phyloP scores from a whole-genome alignment of 805 yeast species.

The Metschnikowia arizonensis region DNA sequence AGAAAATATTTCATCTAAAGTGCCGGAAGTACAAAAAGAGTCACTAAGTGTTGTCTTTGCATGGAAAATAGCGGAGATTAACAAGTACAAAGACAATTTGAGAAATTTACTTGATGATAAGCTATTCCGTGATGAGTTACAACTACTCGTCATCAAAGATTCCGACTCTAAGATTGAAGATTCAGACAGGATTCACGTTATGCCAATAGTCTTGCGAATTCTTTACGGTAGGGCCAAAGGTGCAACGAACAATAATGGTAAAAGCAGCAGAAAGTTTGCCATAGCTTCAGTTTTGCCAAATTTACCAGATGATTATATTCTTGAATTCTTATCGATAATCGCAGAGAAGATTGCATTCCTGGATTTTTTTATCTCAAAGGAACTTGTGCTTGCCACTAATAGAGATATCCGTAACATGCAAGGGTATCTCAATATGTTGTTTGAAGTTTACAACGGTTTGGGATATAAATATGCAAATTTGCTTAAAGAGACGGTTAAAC shows the following conservation, averaged over 20 bases:
- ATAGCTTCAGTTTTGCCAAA: slow-evolving; percentile 61
- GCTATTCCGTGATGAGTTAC: slow-evolving; percentile 78
- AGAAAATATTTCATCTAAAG: slow-evolving; percentile 56
- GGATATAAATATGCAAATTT: slow-evolving; percentile 53
- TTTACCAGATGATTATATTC: slow-evolving; percentile 48
- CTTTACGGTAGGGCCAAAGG: slow-evolving; percentile 83
- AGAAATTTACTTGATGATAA: slow-evolving; percentile 76
- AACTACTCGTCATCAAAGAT: slow-evolving; percentile 50
- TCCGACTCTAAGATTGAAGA: slow-evolving; percentile 55
- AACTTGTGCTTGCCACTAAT: slow-evolving; percentile 7
- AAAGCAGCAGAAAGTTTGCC: slow-evolving; percentile 68
- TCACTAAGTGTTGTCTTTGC: slow-evolving; percentile 70
- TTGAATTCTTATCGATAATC: slow-evolving; percentile 59
- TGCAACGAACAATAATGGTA: slow-evolving; percentile 62
- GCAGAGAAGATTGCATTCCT: slow-evolving; percentile 44
- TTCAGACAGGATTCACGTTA: slow-evolving; percentile 53
- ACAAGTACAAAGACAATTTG: slow-evolving; percentile 69
- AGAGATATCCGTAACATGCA: slow-evolving; percentile 44
- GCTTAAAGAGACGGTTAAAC: slow-evolving; percentile 49
- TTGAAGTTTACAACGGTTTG: slow-evolving; percentile 52
- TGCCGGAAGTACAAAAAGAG: slow-evolving; percentile 58
- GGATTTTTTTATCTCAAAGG: slow-evolving; percentile 6
- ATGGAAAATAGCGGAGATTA: slow-evolving; percentile 53
- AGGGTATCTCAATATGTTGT: slow-evolving; percentile 63
- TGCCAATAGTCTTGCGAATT: slow-evolving; percentile 73